Conservation (phyloP, 352 stramenopile genomes). For the Globisporangium orthogonon region DNA sequence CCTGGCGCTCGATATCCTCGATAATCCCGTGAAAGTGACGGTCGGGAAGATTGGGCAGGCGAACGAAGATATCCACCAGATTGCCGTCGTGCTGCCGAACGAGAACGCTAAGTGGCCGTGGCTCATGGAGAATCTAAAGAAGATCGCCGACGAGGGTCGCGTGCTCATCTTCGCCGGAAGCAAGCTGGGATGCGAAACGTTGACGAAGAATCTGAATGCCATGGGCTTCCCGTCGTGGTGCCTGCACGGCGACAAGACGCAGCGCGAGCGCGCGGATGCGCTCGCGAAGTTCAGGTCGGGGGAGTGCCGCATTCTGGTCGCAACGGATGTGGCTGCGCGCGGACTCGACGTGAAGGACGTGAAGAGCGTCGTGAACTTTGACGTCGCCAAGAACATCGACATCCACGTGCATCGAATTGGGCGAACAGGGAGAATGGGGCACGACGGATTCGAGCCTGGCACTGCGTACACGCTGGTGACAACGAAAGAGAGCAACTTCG, state of each 20-base stretch:
- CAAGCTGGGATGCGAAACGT: slow-evolving; percentile 80
- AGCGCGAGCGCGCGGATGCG: slow-evolving; percentile 66
- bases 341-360: slow-evolving; percentile 88
- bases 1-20: slow-evolving; percentile 74
- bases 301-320: slow-evolving; percentile 65
- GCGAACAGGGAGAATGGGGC: slow-evolving; percentile 79
- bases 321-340: slow-evolving; percentile 83
- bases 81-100: slow-evolving; percentile 65
- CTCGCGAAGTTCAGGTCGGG: slow-evolving; percentile 60
- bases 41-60: slow-evolving; percentile 76
- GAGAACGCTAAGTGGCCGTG: slow-evolving; percentile 85
- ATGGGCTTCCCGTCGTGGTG: slow-evolving; percentile 30
- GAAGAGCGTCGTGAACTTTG: slow-evolving; percentile 89
- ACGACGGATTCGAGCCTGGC: slow-evolving; percentile 71
- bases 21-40: slow-evolving; percentile 76
- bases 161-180: slow-evolving; percentile 85
- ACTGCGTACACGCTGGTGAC: slow-evolving; percentile 84
- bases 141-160: slow-evolving; percentile 60
- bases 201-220: slow-evolving; percentile 61
- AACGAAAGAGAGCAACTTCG: slow-evolving; percentile 63
- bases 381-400: slow-evolving; percentile 90
- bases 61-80: slow-evolving; percentile 88
- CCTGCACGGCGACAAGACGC: slow-evolving; percentile 79
- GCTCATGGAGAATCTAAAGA: slow-evolving; percentile 57
- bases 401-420: slow-evolving; percentile 89